Evolutionary conservation across 306 rosid species (phyloP), one percentile per base, ranked within the genome.

Genomic region (Aeschynomene evenia): DNA sequence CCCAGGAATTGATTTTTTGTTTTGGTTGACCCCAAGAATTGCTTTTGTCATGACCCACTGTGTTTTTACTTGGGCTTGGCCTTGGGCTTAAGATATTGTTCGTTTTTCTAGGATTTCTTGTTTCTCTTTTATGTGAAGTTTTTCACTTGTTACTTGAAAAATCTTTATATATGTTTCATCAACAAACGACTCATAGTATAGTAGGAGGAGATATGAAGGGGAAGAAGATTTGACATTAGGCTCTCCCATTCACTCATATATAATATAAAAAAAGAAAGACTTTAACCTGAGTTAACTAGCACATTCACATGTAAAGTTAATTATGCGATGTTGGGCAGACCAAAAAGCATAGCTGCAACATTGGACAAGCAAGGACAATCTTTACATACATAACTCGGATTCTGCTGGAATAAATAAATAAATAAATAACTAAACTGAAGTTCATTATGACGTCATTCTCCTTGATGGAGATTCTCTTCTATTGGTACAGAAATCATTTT

Each of bases 401-500:
- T 49, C 39, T 19, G 21, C 31, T 49, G 31, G 33, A 31, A n/a
- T n/a, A n/a, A n/a, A n/a, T n/a, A n/a, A 49, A 66, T 33, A 34
- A 50, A 28, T 26, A 26, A 2, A 28, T 2, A 4, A 1, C 31
- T 13, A 20, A 66, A 4, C 33, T 19, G 9, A 50, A 50, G 14
- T 34, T 52, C 34, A 7, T 20, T 21, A 55, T 39, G 5, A 24
- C 28, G 55, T 69, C 74, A 54, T 24, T 54, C 55, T 69, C 65
- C 55, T 69, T 55, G 55, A 69, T 26, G 20, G 65, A 54, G 74
- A 54, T 56, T 24, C 20, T 66, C 11, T 33, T 14, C 20, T 66
- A 18, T 33, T 14, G 34, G n/a, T 3, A 51, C 34, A 66, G 2
- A 49, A 29, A 18, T 28, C 1, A 22, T 23, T 53, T 51, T 23